A percentile compares a stretch with the other conserved stretches of the same genome.
These are phyloP conservation scores for Aspergillus ochraceus DNA, from an alignment of 2,329 filamentous ascomycete genomes.

Conservation along the genomic window DNA sequence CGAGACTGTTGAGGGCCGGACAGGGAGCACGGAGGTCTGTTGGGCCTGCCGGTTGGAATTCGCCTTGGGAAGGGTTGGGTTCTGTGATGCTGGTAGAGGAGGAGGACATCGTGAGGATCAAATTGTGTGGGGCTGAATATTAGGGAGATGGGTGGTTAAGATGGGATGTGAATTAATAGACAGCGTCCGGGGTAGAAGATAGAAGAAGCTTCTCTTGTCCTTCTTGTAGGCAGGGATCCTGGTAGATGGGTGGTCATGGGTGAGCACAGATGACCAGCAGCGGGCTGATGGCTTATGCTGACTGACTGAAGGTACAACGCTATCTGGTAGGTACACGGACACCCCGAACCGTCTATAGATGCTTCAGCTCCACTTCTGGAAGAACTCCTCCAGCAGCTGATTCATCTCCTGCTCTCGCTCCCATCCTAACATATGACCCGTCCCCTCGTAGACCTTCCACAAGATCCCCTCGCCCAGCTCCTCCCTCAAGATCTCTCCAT, in stretches of 20 bases:
- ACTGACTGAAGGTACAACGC: neutral
- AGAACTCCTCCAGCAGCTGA: conserved; percentile 59
- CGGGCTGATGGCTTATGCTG: no score
- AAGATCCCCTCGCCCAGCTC: conserved; percentile 61
- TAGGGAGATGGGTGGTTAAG: no score
- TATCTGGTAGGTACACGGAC: no score
- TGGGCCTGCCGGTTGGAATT: conserved; percentile 6
- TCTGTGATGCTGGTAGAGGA: neutral
- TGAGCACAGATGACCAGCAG: neutral
- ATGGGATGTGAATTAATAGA: no score
- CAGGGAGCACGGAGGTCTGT: conserved; percentile 16
- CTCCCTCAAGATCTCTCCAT: conserved; percentile 68
- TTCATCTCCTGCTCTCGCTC: conserved; percentile 73
- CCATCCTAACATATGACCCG: conserved; percentile 73
- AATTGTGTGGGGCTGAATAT: neutral
- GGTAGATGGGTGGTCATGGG: neutral
- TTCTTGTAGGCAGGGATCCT: neutral
- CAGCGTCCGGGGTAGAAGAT: no score
- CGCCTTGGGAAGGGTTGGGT: neutral
- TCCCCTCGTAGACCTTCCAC: conserved; percentile 62
- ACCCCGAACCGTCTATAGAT: no score
- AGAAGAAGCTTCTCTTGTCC: no score
- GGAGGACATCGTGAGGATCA: neutral
- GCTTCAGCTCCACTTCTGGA: conserved; percentile 36
- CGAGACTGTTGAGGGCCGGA: conserved; percentile 17